Percentiles rank a stretch among this genome's conserved stretches.
Evolutionary conservation across 805 yeast species (phyloP).

Genomic region (Schwanniomyces polymorphus): DNA sequence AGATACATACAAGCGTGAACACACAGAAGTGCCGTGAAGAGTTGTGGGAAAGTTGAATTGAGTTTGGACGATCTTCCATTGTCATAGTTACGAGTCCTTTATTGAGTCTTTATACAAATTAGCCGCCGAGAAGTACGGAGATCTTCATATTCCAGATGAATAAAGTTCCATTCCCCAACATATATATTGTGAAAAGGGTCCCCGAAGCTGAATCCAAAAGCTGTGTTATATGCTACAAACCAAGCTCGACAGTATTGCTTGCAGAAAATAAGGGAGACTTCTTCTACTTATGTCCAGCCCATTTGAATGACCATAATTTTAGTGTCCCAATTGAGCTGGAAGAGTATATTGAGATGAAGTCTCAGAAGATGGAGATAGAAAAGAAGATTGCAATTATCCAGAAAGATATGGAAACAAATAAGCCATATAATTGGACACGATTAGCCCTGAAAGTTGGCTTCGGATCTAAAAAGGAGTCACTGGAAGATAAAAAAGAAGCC

Average conservation of each 20-base stretch:
- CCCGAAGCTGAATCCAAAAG: constrained; percentile 42
- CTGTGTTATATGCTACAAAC: constrained; percentile 53
- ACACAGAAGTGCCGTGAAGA: too few relatives aligned
- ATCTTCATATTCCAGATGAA: background rate
- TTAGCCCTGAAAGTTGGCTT: constrained; percentile 17
- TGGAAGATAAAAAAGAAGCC: constrained; percentile 17
- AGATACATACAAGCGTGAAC: background rate
- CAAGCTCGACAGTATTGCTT: constrained; percentile 46
- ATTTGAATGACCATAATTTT: constrained; percentile 48
- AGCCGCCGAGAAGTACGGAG: background rate
- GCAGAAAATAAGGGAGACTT: constrained; percentile 49
- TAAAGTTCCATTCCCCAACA: constrained; percentile 26
- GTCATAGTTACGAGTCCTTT: background rate
- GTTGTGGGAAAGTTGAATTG: too few relatives aligned
- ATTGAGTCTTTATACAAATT: background rate
- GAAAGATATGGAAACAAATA: constrained; percentile 22
- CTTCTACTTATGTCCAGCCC: constrained; percentile 51
- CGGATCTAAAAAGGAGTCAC: constrained; percentile 2
- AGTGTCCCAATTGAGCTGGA: constrained; percentile 39
- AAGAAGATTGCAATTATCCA: constrained; percentile 17
- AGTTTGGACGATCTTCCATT: too few relatives aligned
- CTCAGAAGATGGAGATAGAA: constrained; percentile 19
- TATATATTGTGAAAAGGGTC: constrained; percentile 43
- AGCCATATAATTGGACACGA: constrained; percentile 36
- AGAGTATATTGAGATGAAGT: constrained; percentile 27